These are phyloP conservation scores for Trichoderma virens DNA, from an alignment of 495 filamentous ascomycete species.

Conservation along the genomic window DNA sequence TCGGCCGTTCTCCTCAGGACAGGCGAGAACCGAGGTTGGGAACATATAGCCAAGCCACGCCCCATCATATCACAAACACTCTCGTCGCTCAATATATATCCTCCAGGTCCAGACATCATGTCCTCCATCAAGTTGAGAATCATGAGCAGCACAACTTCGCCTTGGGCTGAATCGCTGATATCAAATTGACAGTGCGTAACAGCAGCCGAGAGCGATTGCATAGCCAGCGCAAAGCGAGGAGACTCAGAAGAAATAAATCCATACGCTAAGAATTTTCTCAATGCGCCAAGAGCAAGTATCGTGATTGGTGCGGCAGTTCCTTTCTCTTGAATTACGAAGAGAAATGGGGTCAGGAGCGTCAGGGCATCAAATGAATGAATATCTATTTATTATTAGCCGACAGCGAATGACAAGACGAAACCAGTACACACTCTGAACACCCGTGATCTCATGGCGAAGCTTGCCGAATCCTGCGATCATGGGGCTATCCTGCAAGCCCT, in stretches of 20 bases:
- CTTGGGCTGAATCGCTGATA: constrained; percentile 85
- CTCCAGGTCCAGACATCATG: constrained; percentile 89
- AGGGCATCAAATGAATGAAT: constrained; percentile 86
- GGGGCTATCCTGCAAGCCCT: constrained; percentile 97
- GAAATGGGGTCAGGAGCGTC: constrained; percentile 84
- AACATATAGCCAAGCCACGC: constrained; percentile 94
- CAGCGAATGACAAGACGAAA: background rate
- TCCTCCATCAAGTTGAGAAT: constrained; percentile 97
- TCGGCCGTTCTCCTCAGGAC: constrained; percentile 86
- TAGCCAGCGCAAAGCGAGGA: constrained; percentile 76
- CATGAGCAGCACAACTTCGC: constrained; percentile 87
- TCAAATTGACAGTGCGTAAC: constrained; percentile 98
- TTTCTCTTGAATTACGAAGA: constrained; percentile 94
- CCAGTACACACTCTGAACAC: constrained; percentile 62
- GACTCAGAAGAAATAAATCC: constrained; percentile 78
- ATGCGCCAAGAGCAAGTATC: constrained; percentile 85
- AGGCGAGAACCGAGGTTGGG: constrained; percentile 84
- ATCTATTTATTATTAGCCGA: constrained; percentile 41
- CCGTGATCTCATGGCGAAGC: constrained; percentile 78
- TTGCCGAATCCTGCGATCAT: constrained; percentile 92
- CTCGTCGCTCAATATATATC: constrained; percentile 85
- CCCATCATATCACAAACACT: constrained; percentile 99
- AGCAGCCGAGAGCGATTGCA: constrained; percentile 90
- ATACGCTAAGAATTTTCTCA: constrained; percentile 95
- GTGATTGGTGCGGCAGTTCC: constrained; percentile 95